These are phyloP conservation scores for Achaetomium macrosporum DNA, from an alignment of 2,329 filamentous ascomycete species.

Conservation along the genomic window DNA sequence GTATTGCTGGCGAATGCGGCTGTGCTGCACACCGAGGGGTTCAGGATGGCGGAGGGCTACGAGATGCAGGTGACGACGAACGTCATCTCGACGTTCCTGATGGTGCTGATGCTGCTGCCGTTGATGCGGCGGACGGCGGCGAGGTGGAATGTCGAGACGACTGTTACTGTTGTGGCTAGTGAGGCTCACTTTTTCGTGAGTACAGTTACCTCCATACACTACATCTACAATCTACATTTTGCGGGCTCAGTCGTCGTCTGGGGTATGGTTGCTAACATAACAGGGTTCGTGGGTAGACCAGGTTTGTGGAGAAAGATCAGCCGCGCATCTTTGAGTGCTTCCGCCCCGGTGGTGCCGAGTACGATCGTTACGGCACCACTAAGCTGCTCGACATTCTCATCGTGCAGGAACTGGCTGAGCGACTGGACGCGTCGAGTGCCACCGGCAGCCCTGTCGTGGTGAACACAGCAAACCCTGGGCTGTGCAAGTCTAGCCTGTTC, in stretches of 20 bases:
- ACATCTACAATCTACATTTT: neutral
- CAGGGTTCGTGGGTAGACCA: constrained; percentile 23
- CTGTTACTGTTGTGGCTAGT: constrained; percentile 36
- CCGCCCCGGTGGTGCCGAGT: constrained; percentile 17
- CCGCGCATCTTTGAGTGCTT: constrained; percentile 29
- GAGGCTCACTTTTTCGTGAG: constrained; percentile 31
- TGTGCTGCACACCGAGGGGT: constrained; percentile 20
- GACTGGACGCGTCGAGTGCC: constrained; percentile 21
- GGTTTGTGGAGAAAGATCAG: constrained; percentile 30
- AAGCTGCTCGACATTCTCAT: constrained; percentile 18
- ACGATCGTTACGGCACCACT: constrained; percentile 26
- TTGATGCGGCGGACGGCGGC: constrained; percentile 33
- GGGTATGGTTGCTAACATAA: neutral
- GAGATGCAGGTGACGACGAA: constrained; percentile 42
- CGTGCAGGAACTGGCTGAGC: constrained; percentile 30
- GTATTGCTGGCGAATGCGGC: constrained; percentile 39
- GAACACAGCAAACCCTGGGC: constrained; percentile 29
- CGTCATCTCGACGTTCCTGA: constrained; percentile 41
- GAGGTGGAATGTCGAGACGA: constrained; percentile 23
- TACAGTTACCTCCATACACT: neutral
- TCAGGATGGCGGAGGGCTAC: constrained; percentile 32
- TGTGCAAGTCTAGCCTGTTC: constrained; percentile 25
- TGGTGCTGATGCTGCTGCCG: constrained; percentile 40
- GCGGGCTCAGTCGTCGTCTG: no score
- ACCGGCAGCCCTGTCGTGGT: constrained; percentile 32